Evolutionary conservation across 2,329 filamentous ascomycete genomes (phyloP).

Genomic region (Monosporascus sp.): DNA sequence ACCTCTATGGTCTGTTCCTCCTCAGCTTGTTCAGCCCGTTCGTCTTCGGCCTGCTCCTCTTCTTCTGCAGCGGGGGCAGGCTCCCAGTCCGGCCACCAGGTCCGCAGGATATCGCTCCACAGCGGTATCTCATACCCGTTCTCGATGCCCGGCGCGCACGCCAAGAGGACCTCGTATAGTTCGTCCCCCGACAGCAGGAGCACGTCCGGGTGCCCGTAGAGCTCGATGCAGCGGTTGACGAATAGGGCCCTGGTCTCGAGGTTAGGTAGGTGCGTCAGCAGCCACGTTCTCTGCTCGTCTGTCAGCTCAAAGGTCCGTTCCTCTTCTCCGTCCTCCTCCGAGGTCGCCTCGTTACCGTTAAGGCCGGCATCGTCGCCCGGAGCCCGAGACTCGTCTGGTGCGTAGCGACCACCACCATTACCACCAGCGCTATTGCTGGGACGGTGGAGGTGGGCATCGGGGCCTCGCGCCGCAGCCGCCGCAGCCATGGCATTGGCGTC

Average conservation of each 20-base stretch:
- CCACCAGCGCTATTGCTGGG: neutral
- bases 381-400: neutral
- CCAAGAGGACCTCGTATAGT: neutral
- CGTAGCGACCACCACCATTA: neutral
- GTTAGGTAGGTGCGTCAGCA: neutral
- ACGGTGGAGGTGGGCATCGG: neutral
- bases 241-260: neutral
- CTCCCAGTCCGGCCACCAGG: no score
- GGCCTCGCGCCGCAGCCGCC: neutral
- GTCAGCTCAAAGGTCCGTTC: neutral
- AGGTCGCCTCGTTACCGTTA: neutral
- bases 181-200: neutral
- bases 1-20: neutral
- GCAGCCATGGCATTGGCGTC: no score
- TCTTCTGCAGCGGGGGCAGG: no score
- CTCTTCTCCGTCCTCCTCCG: neutral
- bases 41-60: neutral
- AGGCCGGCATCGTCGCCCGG: neutral
- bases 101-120: neutral
- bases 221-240: neutral
- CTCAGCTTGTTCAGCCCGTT: neutral
- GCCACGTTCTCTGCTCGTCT: neutral
- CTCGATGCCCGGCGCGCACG: neutral
- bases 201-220: neutral
- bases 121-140: neutral